Percentiles rank a stretch among this genome's conserved stretches.
phyloP scores from a whole-genome alignment of 2,329 filamentous ascomycete species.

The Zymoseptoria ardabiliae region DNA sequence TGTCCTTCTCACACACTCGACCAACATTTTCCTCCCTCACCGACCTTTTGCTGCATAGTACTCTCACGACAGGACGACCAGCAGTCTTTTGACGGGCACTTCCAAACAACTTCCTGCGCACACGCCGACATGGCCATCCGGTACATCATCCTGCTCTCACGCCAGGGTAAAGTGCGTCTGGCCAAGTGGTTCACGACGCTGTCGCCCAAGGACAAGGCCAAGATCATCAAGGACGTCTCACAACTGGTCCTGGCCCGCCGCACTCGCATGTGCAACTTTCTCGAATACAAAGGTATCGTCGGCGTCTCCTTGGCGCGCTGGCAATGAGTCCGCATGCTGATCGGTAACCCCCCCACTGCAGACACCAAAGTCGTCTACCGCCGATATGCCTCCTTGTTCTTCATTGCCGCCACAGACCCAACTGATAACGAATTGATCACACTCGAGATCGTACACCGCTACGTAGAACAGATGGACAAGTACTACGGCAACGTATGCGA shows the following conservation, averaged over 20 bases:
- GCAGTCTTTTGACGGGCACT: background rate
- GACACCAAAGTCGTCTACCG: slow-evolving; percentile 99
- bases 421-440: slow-evolving; percentile 97
- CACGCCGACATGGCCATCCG: slow-evolving; percentile 46
- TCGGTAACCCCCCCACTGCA: slow-evolving; percentile 33
- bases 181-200: slow-evolving; percentile 99
- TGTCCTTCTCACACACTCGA: background rate
- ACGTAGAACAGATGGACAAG: slow-evolving; percentile 99
- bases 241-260: slow-evolving; percentile 92
- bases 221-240: slow-evolving; percentile 99
- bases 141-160: slow-evolving; percentile 76
- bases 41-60: background rate
- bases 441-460: slow-evolving; percentile 96
- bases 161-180: slow-evolving; percentile 99
- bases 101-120: background rate
- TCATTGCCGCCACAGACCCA: slow-evolving; percentile 95
- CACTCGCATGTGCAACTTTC: slow-evolving; percentile 99
- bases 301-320: slow-evolving; percentile 1
- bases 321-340: slow-evolving; percentile 11
- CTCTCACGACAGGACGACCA: background rate
- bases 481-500: slow-evolving; percentile 99
- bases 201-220: slow-evolving; percentile 96
- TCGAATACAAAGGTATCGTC: slow-evolving; percentile 86
- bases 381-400: slow-evolving; percentile 96
- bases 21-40: background rate